Evolutionary conservation across 169 alveolate genomes (phyloP).

Genomic region (Plasmodium chabaudi): DNA sequence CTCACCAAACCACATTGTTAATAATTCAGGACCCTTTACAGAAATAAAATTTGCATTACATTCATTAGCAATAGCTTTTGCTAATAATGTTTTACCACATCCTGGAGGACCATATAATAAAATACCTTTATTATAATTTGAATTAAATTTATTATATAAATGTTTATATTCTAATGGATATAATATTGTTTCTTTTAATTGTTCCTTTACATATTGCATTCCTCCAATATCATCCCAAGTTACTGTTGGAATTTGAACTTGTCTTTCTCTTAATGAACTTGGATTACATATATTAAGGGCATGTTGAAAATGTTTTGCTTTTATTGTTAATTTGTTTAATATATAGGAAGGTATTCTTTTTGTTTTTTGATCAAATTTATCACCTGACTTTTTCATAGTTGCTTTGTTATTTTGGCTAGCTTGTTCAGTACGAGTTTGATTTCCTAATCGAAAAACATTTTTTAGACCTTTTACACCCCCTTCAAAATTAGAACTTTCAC

Average conservation of each 20-base stretch:
- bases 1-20: constrained; percentile 89
- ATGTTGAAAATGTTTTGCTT: constrained; percentile 87
- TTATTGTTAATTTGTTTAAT: constrained; percentile 79
- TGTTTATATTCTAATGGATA: constrained; percentile 88
- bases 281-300: constrained; percentile 93
- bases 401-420: neutral
- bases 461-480: neutral
- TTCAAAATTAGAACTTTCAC: neutral
- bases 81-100: constrained; percentile 96
- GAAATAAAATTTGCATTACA: constrained; percentile 90
- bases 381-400: neutral
- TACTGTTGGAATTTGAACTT: constrained; percentile 94
- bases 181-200: constrained; percentile 87
- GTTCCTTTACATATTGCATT: constrained; percentile 89
- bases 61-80: constrained; percentile 94
- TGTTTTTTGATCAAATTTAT: constrained; percentile 15
- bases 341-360: constrained; percentile 78
- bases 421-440: neutral
- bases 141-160: constrained; percentile 86
- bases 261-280: constrained; percentile 93
- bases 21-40: constrained; percentile 88
- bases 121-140: constrained; percentile 89
- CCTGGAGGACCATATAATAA: constrained; percentile 95
- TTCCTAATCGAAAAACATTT: neutral
- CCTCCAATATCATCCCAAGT: constrained; percentile 96